Evolutionary conservation across 2,329 filamentous ascomycete species (phyloP).

Genomic region (Blastomyces silverae): DNA sequence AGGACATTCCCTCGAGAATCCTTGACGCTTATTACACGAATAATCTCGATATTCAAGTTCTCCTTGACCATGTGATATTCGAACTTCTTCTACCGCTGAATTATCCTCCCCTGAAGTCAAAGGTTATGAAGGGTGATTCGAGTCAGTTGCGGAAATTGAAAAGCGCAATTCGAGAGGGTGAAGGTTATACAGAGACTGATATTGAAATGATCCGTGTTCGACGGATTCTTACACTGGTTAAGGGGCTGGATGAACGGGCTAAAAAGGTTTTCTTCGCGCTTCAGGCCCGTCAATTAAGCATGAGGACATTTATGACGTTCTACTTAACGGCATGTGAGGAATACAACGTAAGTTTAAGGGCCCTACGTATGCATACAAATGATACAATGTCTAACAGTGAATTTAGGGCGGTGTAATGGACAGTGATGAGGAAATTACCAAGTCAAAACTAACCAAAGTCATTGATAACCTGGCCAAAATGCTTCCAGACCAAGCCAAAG

Average conservation of each 20-base stretch:
- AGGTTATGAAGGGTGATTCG: constrained; percentile 41
- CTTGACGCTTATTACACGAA: constrained; percentile 87
- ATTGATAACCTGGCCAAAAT: constrained; percentile 66
- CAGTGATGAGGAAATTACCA: constrained; percentile 57
- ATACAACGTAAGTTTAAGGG: constrained; percentile 55
- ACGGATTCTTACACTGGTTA: constrained; percentile 73
- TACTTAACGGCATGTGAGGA: constrained; percentile 79
- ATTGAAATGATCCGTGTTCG: constrained; percentile 66
- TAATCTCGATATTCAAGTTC: constrained; percentile 73
- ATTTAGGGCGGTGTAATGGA: constrained; percentile 65
- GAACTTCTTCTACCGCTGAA: constrained; percentile 84
- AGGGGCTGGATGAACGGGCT: constrained; percentile 67
- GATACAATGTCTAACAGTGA: constrained; percentile 8
- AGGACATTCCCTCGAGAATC: constrained; percentile 74
- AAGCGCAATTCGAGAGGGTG: constrained; percentile 29
- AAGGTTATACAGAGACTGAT: constrained; percentile 37
- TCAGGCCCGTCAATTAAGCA: constrained; percentile 68
- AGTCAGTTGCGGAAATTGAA: constrained; percentile 52
- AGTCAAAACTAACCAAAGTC: constrained; percentile 63
- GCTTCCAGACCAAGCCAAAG: constrained; percentile 67
- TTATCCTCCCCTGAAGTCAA: constrained; percentile 65
- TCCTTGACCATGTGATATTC: constrained; percentile 77
- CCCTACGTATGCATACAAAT: constrained; percentile 2
- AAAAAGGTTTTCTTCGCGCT: constrained; percentile 85
- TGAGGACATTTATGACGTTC: constrained; percentile 65